A percentile compares a stretch with the other conserved stretches of the same genome.
These are phyloP conservation scores for Bombardia bombarda DNA, from an alignment of 495 filamentous ascomycete genomes.

Conservation along the genomic window DNA sequence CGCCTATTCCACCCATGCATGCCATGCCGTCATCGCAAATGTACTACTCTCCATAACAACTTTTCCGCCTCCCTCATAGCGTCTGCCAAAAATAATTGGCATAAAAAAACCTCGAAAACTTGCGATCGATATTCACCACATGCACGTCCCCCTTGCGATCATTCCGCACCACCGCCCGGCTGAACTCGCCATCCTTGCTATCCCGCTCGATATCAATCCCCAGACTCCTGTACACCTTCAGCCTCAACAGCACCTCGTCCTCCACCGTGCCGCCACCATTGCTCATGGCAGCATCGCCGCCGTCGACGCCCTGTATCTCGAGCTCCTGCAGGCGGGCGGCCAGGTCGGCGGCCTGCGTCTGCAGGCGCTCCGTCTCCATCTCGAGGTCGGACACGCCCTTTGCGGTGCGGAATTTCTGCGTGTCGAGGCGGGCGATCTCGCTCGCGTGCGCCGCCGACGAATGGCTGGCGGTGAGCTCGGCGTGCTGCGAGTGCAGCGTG, in stretches of 20 bases:
- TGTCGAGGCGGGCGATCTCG: slow-evolving; percentile 76
- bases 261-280: slow-evolving; percentile 25
- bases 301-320: slow-evolving; percentile 70
- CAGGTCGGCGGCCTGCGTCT: slow-evolving; percentile 70
- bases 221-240: slow-evolving; percentile 85
- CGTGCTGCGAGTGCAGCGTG: slow-evolving; percentile 60
- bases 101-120: slow-evolving; percentile 87
- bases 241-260: slow-evolving; percentile 55
- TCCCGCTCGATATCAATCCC: slow-evolving; percentile 86
- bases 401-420: slow-evolving; percentile 88
- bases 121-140: slow-evolving; percentile 88
- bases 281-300: slow-evolving; percentile 34
- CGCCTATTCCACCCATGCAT: too few relatives aligned
- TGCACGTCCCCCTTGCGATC: slow-evolving; percentile 84
- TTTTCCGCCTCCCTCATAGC: too few relatives aligned
- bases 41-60: too few relatives aligned
- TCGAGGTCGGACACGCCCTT: slow-evolving; percentile 84
- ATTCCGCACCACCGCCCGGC: slow-evolving; percentile 79
- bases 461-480: slow-evolving; percentile 61
- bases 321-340: slow-evolving; percentile 69
- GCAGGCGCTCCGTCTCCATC: slow-evolving; percentile 82
- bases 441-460: slow-evolving; percentile 68
- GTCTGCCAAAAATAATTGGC: slow-evolving; percentile 93
- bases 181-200: slow-evolving; percentile 63
- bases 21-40: too few relatives aligned